These are phyloP conservation scores for Marchantia polymorpha DNA, from an alignment of 225 moss, liverwort and hornwort species.

Conservation along the genomic window DNA sequence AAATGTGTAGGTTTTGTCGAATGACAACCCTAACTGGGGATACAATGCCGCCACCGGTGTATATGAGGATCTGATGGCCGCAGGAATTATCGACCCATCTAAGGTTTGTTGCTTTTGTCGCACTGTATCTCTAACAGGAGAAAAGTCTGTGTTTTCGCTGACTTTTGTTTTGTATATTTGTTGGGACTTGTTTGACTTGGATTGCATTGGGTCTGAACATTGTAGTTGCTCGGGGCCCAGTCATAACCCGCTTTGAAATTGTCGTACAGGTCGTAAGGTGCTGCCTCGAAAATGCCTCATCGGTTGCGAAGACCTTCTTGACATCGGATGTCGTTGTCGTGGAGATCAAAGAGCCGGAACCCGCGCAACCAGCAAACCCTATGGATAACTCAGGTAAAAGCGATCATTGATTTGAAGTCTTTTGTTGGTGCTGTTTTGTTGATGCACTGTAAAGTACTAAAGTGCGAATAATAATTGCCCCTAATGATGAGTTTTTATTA, in stretches of 20 bases:
- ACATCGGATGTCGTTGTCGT: constrained; percentile 96
- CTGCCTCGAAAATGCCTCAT: constrained; percentile 96
- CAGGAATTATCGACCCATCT: constrained; percentile 93
- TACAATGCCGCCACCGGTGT: constrained; percentile 97
- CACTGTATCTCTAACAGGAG: too few species aligned
- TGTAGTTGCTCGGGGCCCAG: background rate
- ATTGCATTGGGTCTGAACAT: too few species aligned
- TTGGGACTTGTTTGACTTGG: too few species aligned
- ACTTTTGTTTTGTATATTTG: too few species aligned
- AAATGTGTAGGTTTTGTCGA: constrained; percentile 62
- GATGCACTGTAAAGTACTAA: background rate
- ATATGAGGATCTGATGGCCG: constrained; percentile 88
- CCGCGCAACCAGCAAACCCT: constrained; percentile 48
- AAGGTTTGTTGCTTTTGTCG: constrained; percentile 44
- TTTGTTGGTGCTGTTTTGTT: too few species aligned
- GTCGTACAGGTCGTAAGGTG: constrained; percentile 77
- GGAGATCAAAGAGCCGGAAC: constrained; percentile 84
- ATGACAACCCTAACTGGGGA: constrained; percentile 75
- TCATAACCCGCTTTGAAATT: too few species aligned
- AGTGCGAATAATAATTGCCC: too few species aligned
- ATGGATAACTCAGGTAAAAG: constrained; percentile 82
- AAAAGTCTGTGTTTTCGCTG: too few species aligned
- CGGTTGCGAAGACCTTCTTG: constrained; percentile 90
- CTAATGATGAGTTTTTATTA: background rate
- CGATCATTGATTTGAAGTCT: too few species aligned